Base-by-base conservation (phyloP, 129 eudicot genomes). In the Ambrosia artemisiifolia region DNA sequence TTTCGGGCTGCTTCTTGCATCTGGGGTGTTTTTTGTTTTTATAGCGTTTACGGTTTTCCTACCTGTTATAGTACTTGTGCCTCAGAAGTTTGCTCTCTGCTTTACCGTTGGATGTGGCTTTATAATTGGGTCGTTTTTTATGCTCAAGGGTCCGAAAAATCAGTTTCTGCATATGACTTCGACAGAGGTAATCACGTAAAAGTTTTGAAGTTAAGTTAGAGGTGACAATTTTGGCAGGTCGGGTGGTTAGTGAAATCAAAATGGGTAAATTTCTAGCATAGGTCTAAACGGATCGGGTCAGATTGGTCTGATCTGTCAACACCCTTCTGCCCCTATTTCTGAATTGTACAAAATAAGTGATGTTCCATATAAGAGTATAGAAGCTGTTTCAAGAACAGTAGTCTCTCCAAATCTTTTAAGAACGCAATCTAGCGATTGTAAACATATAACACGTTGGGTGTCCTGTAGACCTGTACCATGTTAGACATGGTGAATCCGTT, bases 81-180 rank as follows among this genome's bases (percentile, higher is more conserved):
- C 98, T 66, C 98, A 93, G 79, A 93, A 93, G 72, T 93, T 93
- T 77, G 95, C 98, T 66, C 71, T 93, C 14, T 93, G 96, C 71
- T 93, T 93, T 67, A 93, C 98, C 18, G 82, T 81, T 66, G 98
- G 98, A 57, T 93, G 98, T 74, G 83, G 81, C 64, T 87, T 93
- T 46, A 85, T 93, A 65, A 80, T 93, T 12, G 96, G 98, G 50
- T 84, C 98, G 63, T 87, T 89, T 79, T 93, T 93, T 70, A 87
- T 96, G 63, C 96, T 93, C 46, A 93, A 81, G 75, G 98, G 96
- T 36, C 95, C 98, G 14, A 82, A 77, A 73, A 93, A 84, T 80
- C 98, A 89, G 80, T 83, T 89, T 56, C 44, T 69, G 43, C 96
- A 93, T 83, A 90, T 93, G 98, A 72, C 88, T 40, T 87, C 98